Base-by-base conservation (phyloP, 768 basidiomycete species). In the Lactarius hatsudake region DNA sequence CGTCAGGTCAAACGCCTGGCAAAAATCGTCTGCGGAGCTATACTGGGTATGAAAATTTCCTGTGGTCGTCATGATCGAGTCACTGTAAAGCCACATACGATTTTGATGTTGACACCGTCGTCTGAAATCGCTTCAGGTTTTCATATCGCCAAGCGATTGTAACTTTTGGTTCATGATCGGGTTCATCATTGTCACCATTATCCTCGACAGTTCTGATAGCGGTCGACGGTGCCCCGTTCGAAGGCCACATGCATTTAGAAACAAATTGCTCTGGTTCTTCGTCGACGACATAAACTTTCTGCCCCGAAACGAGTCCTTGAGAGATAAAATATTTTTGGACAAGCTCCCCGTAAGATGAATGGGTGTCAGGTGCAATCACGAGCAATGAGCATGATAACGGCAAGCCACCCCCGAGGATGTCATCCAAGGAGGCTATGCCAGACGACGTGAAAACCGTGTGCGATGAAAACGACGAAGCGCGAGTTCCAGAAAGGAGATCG, bases 61-160 rank as follows among this genome's bases (percentile, higher is more conserved):
- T 51, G 32, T 36, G 12, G 54, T 53, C 63, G 66, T 43, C 28
- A 26, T 53, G 56, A 57, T 64, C 57, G 54, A 56, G 45, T 51
- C 26, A 56, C 38, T 60, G 61, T 53, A 26, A 26, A 53, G 51
- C 51, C 66, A 84, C 86, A 75, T 81, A 84, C 81, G 78, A 77
- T 69, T 78, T 78, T 55, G 81, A 74, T 58, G 79, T 69, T 43
- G 80, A 74, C 26, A 94, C 87, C 2, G 93, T 94, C 5, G 95
- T 97, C 78, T 93, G 86, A 76, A 97, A 96, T 77, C 83, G 88
- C 78, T 90, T 92, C 91, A 98, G 91, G 65, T 88, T 84, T 73
- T 94, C 93, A 77, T 99, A 99, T 74, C 97, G 84, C 93, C 97
- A 99, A 36, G 97, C 97, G 72, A 99, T 98, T 79, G 91, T 96